Evolutionary conservation across 345 rosid genomes (phyloP).

Genomic region (Aurinia saxatilis): DNA sequence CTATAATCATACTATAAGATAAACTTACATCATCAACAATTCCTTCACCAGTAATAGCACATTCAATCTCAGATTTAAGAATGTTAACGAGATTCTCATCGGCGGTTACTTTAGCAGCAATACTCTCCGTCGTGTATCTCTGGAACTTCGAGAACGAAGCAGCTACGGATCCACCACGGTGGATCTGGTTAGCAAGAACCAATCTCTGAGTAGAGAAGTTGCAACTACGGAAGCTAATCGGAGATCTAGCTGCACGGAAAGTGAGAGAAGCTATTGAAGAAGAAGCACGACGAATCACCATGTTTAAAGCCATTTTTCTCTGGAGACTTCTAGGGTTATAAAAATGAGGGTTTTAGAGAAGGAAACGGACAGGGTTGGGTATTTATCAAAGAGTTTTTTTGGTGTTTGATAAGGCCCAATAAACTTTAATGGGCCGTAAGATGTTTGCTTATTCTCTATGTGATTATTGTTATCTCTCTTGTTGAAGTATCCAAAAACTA

Average conservation of each 20-base stretch:
- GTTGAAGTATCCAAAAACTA: too few relatives aligned
- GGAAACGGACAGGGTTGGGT: slow-evolving; percentile 10
- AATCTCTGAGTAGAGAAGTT: slow-evolving; percentile 11
- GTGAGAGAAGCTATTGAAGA: slow-evolving; percentile 32
- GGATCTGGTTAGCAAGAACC: slow-evolving; percentile 15
- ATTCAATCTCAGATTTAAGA: slow-evolving; percentile 45
- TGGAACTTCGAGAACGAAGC: slow-evolving; percentile 3
- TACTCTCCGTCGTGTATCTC: slow-evolving; percentile 32
- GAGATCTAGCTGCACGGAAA: slow-evolving; percentile 32
- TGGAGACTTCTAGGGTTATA: slow-evolving; percentile 8
- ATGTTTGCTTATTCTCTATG: neutral
- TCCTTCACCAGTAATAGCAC: slow-evolving; percentile 32
- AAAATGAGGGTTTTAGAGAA: slow-evolving; percentile 19
- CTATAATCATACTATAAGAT: too few relatives aligned
- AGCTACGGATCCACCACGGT: slow-evolving; percentile 1
- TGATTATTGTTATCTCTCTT: too few relatives aligned
- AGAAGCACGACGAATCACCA: slow-evolving; percentile 41
- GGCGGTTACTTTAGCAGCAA: slow-evolving; percentile 19
- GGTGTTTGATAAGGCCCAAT: neutral
- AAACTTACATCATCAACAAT: slow-evolving; percentile 21
- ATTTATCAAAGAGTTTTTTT: neutral
- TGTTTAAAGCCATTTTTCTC: slow-evolving; percentile 26
- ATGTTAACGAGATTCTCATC: slow-evolving; percentile 39
- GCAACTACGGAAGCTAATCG: slow-evolving; percentile 21
- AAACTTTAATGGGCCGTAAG: neutral